Evolutionary conservation across 179 eudicot genomes (phyloP).

Genomic region (Actinidia polygama): DNA sequence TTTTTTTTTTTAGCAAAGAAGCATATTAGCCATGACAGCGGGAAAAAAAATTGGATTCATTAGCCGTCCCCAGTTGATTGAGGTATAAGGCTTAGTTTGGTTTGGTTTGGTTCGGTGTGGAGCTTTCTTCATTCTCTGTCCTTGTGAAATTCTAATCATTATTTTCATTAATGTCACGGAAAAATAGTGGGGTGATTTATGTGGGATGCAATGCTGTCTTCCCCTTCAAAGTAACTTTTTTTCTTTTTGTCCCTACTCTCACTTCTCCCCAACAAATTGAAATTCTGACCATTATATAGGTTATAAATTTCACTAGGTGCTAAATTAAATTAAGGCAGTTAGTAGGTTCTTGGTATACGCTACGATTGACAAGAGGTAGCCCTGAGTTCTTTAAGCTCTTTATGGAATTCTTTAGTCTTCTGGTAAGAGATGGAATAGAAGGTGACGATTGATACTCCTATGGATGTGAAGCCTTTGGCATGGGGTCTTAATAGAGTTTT

Average conservation of each 20-base stretch:
- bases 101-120: background rate
- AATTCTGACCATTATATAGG: background rate
- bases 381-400: background rate
- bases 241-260: background rate
- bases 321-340: no score
- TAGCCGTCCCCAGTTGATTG: no score
- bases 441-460: background rate
- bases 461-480: background rate
- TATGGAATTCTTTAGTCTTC: no score
- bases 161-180: background rate
- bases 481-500: background rate
- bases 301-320: background rate
- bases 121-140: background rate
- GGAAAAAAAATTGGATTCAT: no score
- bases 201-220: background rate
- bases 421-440: no score
- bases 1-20: no score
- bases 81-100: background rate
- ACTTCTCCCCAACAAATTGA: background rate
- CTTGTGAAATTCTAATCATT: background rate
- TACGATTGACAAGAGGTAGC: background rate
- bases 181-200: no score
- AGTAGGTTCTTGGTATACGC: background rate
- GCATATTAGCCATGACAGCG: no score
- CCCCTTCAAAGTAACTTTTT: background rate